A percentile compares a stretch with the other conserved stretches of the same genome.
These are phyloP conservation scores for Pythium monospermum DNA, from an alignment of 352 stramenopile genomes.

Conservation along the genomic window DNA sequence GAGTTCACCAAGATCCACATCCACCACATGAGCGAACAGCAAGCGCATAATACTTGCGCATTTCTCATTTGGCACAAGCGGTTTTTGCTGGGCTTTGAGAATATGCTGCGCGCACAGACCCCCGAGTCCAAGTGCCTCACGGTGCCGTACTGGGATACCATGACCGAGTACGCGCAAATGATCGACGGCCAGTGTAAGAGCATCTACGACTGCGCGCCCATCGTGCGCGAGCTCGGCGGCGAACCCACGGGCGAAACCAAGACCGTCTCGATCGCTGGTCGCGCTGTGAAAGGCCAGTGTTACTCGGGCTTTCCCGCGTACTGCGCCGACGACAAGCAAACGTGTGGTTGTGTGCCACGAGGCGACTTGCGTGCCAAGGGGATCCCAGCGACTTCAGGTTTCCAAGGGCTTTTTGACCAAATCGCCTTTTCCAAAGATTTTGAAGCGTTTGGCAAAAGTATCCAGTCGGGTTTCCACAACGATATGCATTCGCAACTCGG, in stretches of 20 bases:
- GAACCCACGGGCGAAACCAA: constrained; percentile 7
- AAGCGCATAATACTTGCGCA: constrained; percentile 18
- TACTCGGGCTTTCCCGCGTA: neutral
- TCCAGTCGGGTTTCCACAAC: constrained; percentile 58
- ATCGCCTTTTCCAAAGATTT: constrained; percentile 25
- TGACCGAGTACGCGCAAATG: constrained; percentile 40
- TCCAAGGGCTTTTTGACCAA: constrained; percentile 44
- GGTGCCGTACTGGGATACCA: constrained; percentile 77
- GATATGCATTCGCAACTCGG: constrained; percentile 49
- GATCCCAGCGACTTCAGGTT: constrained; percentile 33
- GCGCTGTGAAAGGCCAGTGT: neutral
- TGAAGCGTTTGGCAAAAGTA: neutral
- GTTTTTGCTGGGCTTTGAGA: constrained; percentile 67
- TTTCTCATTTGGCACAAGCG: constrained; percentile 81
- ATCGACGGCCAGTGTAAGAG: constrained; percentile 32
- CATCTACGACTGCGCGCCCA: constrained; percentile 41
- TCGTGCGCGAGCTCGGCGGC: constrained; percentile 37
- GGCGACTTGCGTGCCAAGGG: constrained; percentile 35
- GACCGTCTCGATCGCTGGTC: neutral
- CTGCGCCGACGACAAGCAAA: neutral
- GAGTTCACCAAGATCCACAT: constrained; percentile 19
- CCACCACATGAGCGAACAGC: constrained; percentile 7
- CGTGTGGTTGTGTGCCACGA: constrained; percentile 1
- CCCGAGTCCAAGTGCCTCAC: constrained; percentile 58
- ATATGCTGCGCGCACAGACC: constrained; percentile 69